phyloP scores from a whole-genome alignment of 2,329 filamentous ascomycete species.

The Trichoderma simmonsii region DNA sequence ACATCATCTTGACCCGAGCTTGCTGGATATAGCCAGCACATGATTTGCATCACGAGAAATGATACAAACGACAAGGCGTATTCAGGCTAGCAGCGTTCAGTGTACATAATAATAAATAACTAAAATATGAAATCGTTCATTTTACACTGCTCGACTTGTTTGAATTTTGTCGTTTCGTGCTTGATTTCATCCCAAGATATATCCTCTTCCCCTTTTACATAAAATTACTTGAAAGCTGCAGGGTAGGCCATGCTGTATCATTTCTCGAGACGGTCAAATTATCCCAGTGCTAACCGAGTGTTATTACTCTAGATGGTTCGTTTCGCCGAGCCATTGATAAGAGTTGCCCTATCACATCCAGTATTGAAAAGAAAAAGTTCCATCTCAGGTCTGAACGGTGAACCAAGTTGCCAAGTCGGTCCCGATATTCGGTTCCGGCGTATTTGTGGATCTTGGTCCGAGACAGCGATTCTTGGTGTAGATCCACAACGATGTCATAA shows the following conservation, averaged over 20 bases:
- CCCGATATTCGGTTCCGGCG: neutral
- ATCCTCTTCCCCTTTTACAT: neutral
- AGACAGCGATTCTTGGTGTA: neutral
- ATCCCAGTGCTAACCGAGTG: neutral
- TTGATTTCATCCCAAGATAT: neutral
- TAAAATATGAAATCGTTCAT: neutral
- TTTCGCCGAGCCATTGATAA: neutral
- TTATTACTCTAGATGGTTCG: neutral
- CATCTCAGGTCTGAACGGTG: neutral
- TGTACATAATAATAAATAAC: neutral
- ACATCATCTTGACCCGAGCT: neutral
- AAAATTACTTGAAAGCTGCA: neutral
- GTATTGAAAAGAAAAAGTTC: neutral
- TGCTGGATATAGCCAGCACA: neutral
- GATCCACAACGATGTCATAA: conserved; percentile 12
- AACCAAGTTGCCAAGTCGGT: neutral
- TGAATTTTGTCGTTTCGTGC: neutral
- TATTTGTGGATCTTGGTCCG: conserved; percentile 8
- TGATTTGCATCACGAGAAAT: neutral
- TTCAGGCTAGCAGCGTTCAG: neutral
- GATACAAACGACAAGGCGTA: neutral
- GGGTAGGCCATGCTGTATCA: neutral
- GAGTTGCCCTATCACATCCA: neutral
- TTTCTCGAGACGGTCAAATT: neutral
- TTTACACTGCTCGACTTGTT: neutral